Base-by-base conservation (phyloP, 1,139 yeast species). In the Yamadazyma triangularis region DNA sequence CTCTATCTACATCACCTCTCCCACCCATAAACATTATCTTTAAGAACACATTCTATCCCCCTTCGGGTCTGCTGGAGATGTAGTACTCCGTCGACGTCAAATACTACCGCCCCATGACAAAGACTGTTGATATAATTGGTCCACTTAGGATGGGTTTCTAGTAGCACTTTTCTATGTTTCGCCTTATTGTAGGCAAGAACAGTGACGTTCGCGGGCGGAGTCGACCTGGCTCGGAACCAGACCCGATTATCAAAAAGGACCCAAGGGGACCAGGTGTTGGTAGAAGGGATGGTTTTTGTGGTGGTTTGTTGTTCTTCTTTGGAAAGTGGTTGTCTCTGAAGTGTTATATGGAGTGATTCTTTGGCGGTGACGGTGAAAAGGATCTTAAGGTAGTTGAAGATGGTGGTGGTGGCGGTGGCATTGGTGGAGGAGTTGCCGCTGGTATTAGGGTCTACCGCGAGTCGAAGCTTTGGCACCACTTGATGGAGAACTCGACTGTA, bases 401-500 rank as follows among this genome's bases (percentile, higher is more conserved):
- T 18, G 6, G 33, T 30, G 12, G 13, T 26, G 2, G 20, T 8
- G 1, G 26, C 19, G 7, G 41, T 23, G 27, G 41, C 23, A 13
- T 34, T 13, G 8, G 64, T 34, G n/a, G n/a, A n/a, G n/a, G n/a
- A n/a, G n/a, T n/a, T n/a, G n/a, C n/a, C n/a, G n/a, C n/a, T n/a
- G n/a, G n/a, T n/a, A n/a, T n/a, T n/a, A n/a, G n/a, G n/a, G n/a
- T n/a, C n/a, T n/a, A n/a, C n/a, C n/a, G n/a, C n/a, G n/a, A n/a
- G n/a, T n/a, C n/a, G n/a, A n/a, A n/a, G n/a, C 26, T 39, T 39
- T 0, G 70, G 69, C 3, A 61, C 41, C 8, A 58, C 46, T 2
- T 41, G 50, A 24, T 67, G 40, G 28, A 67, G 68, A 10, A 73
- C 31, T 33, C 60, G 67, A 4, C 76, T 61, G 37, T 65, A 73